A percentile compares a stretch with the other conserved stretches of the same genome.
Conservation (phyloP, 1,139 yeast species). For the Diutina scorzettiae region DNA sequence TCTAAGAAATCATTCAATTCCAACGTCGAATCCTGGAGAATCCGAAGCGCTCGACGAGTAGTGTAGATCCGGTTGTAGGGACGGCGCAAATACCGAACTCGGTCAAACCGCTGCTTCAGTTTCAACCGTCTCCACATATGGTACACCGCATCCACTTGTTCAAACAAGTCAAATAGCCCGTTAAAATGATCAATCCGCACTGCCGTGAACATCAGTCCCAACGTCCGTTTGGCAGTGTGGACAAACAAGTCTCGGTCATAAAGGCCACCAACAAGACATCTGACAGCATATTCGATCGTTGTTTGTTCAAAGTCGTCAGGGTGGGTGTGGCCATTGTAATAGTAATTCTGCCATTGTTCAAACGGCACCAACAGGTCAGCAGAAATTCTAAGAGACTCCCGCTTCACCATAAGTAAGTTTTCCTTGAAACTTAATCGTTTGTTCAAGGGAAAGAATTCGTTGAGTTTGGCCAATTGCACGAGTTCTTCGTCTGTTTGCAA, state of each 20-base stretch:
- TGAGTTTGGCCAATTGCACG: not conserved
- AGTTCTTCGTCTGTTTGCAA: not conserved
- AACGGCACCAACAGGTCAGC: not conserved
- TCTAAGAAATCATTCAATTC: not conserved
- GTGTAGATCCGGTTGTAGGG: conserved; percentile 4
- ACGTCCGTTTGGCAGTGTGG: not conserved
- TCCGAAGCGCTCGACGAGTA: not conserved
- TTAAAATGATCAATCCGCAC: not conserved
- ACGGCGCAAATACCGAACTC: not conserved
- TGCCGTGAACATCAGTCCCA: not conserved
- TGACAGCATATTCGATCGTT: not conserved
- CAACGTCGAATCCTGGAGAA: not conserved
- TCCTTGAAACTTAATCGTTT: not conserved
- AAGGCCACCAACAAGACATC: not conserved
- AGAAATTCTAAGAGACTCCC: not conserved
- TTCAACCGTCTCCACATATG: not conserved
- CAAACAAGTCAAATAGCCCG: not conserved
- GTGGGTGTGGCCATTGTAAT: not conserved
- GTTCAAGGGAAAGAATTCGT: conserved; percentile 4
- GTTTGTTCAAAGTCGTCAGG: not conserved
- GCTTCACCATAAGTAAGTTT: conserved; percentile 1
- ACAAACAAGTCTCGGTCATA: conserved; percentile 5
- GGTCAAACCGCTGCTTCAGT: not conserved
- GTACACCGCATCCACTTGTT: conserved; percentile 2
- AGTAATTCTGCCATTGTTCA: not conserved